Evolutionary conservation across 1,284 basidiomycete genomes (phyloP).

Genomic region (Puccinia hordei): DNA sequence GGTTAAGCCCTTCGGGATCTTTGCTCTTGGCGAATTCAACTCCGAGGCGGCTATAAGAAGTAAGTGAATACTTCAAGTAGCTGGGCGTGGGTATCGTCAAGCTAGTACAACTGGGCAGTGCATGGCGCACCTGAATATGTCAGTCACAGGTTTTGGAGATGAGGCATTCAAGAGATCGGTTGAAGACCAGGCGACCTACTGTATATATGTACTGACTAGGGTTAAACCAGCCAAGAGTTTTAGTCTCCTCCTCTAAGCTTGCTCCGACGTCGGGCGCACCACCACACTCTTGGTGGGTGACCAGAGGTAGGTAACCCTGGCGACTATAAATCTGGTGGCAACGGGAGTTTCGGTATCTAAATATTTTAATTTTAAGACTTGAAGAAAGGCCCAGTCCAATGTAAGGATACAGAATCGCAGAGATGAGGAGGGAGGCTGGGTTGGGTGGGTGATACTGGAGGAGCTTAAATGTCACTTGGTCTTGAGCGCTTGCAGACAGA

Average conservation of each 20-base stretch:
- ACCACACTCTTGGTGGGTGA: neutral
- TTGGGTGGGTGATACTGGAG: neutral
- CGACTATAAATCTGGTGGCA: neutral
- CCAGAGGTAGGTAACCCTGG: neutral
- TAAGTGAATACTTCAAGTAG: constrained; percentile 2
- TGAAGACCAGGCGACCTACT: neutral
- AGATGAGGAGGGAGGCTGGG: neutral
- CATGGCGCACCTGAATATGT: neutral
- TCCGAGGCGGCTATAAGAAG: neutral
- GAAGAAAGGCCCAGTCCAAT: neutral
- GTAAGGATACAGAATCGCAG: neutral
- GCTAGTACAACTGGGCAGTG: neutral
- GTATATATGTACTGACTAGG: neutral
- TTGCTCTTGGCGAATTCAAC: neutral
- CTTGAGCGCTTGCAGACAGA: too few relatives aligned
- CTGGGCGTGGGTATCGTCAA: neutral
- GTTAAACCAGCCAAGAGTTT: too few relatives aligned
- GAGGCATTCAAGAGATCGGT: neutral
- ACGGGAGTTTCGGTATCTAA: neutral
- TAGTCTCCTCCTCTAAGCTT: neutral
- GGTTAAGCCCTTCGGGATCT: neutral
- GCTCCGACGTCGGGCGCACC: neutral
- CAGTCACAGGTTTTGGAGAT: neutral
- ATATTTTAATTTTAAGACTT: too few relatives aligned
- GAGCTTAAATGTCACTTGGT: neutral